These are phyloP conservation scores for Amanita subjunquillea DNA, from an alignment of 768 basidiomycete genomes.

Conservation along the genomic window DNA sequence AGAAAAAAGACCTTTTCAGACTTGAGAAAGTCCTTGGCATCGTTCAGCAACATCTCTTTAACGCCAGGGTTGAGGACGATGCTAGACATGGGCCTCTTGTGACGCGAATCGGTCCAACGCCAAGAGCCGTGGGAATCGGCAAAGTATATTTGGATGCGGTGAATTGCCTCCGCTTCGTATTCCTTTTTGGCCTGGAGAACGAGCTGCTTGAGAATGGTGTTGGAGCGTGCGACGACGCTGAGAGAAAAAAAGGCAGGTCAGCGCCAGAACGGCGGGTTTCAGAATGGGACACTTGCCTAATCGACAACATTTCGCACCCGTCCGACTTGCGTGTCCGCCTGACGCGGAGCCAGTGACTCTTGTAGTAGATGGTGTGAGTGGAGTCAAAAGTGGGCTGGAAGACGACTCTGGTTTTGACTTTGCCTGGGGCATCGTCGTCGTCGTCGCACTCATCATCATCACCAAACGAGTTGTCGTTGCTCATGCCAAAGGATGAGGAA, in stretches of 20 bases:
- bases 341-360: conserved; percentile 76
- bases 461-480: conserved; percentile 46
- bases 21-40: conserved; percentile 75
- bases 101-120: conserved; percentile 81
- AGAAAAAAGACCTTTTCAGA: conserved; percentile 53
- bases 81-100: conserved; percentile 81
- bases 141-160: conserved; percentile 84
- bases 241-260: not conserved
- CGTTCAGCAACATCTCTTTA: conserved; percentile 80
- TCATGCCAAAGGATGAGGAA: conserved; percentile 48
- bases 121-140: conserved; percentile 83
- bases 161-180: conserved; percentile 80
- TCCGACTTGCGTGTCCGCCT: conserved; percentile 61
- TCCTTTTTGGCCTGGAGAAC: conserved; percentile 85
- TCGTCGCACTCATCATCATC: conserved; percentile 22
- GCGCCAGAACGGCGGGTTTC: not conserved
- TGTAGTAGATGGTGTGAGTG: conserved; percentile 83
- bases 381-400: conserved; percentile 86
- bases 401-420: conserved; percentile 68
- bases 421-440: conserved; percentile 32
- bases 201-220: conserved; percentile 79
- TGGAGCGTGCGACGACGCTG: conserved; percentile 77
- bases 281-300: conserved; percentile 37
- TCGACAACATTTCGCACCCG: conserved; percentile 64
- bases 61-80: conserved; percentile 85